Conservation (phyloP, 208 protist genomes). For the Trypanosoma boissoni region DNA sequence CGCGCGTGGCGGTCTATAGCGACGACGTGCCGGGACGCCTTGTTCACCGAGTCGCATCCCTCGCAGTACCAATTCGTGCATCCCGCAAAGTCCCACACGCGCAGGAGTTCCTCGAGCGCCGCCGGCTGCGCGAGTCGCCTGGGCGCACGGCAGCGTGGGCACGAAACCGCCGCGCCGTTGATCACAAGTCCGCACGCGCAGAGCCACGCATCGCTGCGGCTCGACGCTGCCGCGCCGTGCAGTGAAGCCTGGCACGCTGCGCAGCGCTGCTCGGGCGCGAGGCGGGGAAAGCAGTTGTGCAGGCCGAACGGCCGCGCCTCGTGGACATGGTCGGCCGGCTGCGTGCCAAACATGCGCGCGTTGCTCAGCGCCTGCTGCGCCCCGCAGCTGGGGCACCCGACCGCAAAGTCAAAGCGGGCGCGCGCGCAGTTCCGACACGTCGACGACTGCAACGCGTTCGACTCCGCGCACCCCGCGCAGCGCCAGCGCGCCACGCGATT, state of each 20-base stretch:
- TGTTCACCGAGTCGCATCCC: slow-evolving; percentile 63
- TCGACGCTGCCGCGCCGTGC: slow-evolving; percentile 41
- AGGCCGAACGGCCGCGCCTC: slow-evolving; percentile 29
- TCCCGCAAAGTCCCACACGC: slow-evolving; percentile 52
- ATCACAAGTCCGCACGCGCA: slow-evolving; percentile 63
- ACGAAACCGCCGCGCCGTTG: slow-evolving; percentile 28
- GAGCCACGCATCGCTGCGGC: slow-evolving; percentile 42
- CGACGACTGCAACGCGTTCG: slow-evolving; percentile 58
- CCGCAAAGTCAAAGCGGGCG: slow-evolving; percentile 48
- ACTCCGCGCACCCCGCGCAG: slow-evolving; percentile 50
- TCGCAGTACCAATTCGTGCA: slow-evolving; percentile 75
- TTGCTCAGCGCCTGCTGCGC: slow-evolving; percentile 33
- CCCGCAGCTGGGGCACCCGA: slow-evolving; percentile 45
- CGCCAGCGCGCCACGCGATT: slow-evolving; percentile 65
- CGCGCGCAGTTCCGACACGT: slow-evolving; percentile 47
- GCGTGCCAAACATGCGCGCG: slow-evolving; percentile 35
- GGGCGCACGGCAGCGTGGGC: slow-evolving; percentile 63
- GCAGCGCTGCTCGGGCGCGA: slow-evolving; percentile 39
- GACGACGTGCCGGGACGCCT: slow-evolving; percentile 45
- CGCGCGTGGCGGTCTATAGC: slow-evolving; percentile 9
- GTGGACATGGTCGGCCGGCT: slow-evolving; percentile 22
- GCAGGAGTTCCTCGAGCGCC: slow-evolving; percentile 28
- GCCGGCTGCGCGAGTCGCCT: slow-evolving; percentile 23
- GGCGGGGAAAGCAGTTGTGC: slow-evolving; percentile 43
- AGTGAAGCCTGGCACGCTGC: slow-evolving; percentile 34